A percentile compares a stretch with the other conserved stretches of the same genome.
Evolutionary conservation across 495 filamentous ascomycete genomes (phyloP).

Genomic region (Aspergillus cavernicola): DNA sequence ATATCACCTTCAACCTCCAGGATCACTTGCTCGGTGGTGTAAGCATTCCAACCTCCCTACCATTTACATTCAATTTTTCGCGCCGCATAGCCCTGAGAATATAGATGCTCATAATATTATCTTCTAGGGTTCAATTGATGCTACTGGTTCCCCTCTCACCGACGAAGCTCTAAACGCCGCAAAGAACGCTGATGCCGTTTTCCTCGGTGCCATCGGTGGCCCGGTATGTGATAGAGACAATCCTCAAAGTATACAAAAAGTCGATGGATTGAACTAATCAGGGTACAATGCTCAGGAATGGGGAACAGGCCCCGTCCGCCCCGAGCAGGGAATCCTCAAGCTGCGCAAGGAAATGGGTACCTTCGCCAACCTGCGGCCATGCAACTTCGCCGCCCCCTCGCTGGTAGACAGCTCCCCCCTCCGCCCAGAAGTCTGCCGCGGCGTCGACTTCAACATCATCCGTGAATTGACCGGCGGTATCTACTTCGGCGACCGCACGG

Average conservation of each 20-base stretch:
- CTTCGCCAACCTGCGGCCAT: constrained; percentile 96
- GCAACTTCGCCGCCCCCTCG: constrained; percentile 89
- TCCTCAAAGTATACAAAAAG: background rate
- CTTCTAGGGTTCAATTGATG: constrained; percentile 74
- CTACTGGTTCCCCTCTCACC: constrained; percentile 71
- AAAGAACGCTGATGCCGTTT: constrained; percentile 84
- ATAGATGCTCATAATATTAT: background rate
- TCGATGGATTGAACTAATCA: background rate
- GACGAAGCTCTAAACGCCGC: constrained; percentile 81
- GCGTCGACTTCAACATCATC: constrained; percentile 90
- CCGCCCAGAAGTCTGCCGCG: constrained; percentile 79
- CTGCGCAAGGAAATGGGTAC: constrained; percentile 93
- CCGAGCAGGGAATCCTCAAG: constrained; percentile 89
- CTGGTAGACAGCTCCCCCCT: constrained; percentile 87
- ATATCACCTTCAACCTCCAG: constrained; percentile 81
- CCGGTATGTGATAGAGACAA: constrained; percentile 52
- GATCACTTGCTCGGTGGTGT: constrained; percentile 92
- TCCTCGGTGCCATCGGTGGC: constrained; percentile 93
- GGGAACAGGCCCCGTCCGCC: constrained; percentile 84
- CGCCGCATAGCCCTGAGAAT: background rate
- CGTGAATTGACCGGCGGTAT: constrained; percentile 94
- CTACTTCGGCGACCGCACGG: constrained; percentile 92
- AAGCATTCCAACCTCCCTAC: constrained; percentile 30
- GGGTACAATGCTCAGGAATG: constrained; percentile 60
- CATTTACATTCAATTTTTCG: background rate